Base-by-base conservation (phyloP, 106 monocot species). In the Acorus calamus region DNA sequence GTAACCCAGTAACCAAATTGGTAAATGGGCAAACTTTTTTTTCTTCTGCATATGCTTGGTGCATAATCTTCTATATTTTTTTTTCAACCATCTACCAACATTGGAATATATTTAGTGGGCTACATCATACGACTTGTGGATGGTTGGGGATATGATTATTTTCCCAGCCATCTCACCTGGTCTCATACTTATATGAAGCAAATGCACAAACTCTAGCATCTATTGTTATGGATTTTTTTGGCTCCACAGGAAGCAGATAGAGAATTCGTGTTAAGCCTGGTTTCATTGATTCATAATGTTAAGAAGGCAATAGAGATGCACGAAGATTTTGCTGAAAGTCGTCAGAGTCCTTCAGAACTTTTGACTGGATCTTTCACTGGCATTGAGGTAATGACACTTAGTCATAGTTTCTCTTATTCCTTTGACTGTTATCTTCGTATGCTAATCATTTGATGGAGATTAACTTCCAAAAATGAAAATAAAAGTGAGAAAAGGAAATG, bases 331-430 rank as follows among this genome's bases (percentile, higher is more conserved):
- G 55, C 78, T 72, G 66, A 52, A 70, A 79, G 53, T 49, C 65
- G 47, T 13, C 49, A 51, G 4, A 79, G 59, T 7, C 72, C 79
- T 66, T 69, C 86, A 62, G 85, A 83, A 62, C 63, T 94, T 11
- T 55, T 94, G 28, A 74, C 62, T 11, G 81, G 89, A 14, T 66
- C 43, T 66, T 94, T 94, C 64, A 84, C 71, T 42, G 86, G 89
- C 69, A 72, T 94, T 66, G 69, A 89, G 93, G 89, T 89, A 13
- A 64, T 28, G 28, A 28, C 28, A 28, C 28, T 44, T 45, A 41
- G 8, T 59, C 55, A 8, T 14, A 6, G 13, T 10, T 42, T 4
- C 60, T 11, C 8, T 2, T 7, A 7, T 9, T 60, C 46, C 46
- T 61, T 12, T 4, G 59, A 52, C 28, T 28, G 28, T 28, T 28